Evolutionary conservation across 2,329 filamentous ascomycete species (phyloP).

Genomic region (Ophiostoma quercus): DNA sequence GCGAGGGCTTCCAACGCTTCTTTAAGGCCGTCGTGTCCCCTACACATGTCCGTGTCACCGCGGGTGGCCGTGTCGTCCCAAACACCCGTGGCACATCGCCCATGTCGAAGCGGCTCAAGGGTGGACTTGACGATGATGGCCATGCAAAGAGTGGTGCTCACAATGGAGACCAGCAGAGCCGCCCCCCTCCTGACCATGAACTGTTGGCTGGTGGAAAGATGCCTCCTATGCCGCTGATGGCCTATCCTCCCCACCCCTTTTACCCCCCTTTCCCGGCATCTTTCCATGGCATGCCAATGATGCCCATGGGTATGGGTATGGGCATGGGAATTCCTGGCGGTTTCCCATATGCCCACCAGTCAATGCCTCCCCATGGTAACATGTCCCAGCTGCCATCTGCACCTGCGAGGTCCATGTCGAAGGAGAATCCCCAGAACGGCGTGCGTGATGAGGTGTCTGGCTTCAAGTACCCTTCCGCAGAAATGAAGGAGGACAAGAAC

Average conservation of each 20-base stretch:
- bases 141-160: constrained; percentile 30
- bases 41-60: constrained; percentile 61
- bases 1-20: constrained; percentile 62
- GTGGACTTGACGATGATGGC: constrained; percentile 31
- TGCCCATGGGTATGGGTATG: constrained; percentile 42
- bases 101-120: constrained; percentile 47
- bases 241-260: constrained; percentile 26
- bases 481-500: constrained; percentile 34
- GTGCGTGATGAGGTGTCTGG: constrained; percentile 24
- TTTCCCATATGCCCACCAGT: constrained; percentile 27
- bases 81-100: constrained; percentile 54
- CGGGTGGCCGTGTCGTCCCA: constrained; percentile 61
- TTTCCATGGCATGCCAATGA: constrained; percentile 36
- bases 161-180: constrained; percentile 20
- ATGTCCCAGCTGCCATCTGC: not conserved
- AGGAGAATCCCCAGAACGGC: constrained; percentile 29
- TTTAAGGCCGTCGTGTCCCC: constrained; percentile 64
- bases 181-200: constrained; percentile 14
- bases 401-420: constrained; percentile 15
- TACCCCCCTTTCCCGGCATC: constrained; percentile 24
- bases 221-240: constrained; percentile 30
- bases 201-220: constrained; percentile 17
- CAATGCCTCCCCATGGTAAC: not conserved
- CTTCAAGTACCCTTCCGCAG: constrained; percentile 18
- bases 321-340: constrained; percentile 29